A percentile compares a stretch with the other conserved stretches of the same genome.
These are phyloP conservation scores for Melaleuca quinquenervia DNA, from an alignment of 345 rosid species.

Conservation along the genomic window DNA sequence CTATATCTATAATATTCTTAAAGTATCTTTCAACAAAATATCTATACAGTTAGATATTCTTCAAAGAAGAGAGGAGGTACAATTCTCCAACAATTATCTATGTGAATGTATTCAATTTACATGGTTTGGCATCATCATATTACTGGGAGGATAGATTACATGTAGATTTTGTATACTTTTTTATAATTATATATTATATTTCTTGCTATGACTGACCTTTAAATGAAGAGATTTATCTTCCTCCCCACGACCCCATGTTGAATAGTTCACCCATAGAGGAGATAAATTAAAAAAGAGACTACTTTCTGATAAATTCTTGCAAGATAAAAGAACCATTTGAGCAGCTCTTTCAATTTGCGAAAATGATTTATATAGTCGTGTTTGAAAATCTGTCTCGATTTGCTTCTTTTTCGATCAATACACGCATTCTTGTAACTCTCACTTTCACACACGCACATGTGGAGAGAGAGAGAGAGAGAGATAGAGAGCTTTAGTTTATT, in stretches of 20 bases:
- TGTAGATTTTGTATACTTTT: not conserved
- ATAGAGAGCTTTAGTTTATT: no score
- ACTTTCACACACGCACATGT: not conserved
- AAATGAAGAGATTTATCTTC: no score
- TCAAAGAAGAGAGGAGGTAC: no score
- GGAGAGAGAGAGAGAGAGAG: not conserved
- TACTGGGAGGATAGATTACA: not conserved
- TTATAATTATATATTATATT: not conserved
- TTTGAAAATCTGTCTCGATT: not conserved
- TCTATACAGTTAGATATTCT: no score
- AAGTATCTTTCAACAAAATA: no score
- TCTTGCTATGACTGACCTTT: not conserved
- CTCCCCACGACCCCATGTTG: not conserved
- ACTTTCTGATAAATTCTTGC: not conserved
- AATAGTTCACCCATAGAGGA: not conserved
- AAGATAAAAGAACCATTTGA: not conserved
- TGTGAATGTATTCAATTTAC: not conserved
- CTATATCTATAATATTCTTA: no score
- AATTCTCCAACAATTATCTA: not conserved
- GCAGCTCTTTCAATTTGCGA: not conserved
- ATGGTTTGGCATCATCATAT: not conserved
- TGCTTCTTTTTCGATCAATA: not conserved
- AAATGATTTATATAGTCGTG: not conserved
- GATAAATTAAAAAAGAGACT: no score
- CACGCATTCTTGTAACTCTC: not conserved